Evolutionary conservation across 257 asterid genomes (phyloP), one percentile per base, ranked within the genome.

Genomic region (Gynochthodes officinalis): DNA sequence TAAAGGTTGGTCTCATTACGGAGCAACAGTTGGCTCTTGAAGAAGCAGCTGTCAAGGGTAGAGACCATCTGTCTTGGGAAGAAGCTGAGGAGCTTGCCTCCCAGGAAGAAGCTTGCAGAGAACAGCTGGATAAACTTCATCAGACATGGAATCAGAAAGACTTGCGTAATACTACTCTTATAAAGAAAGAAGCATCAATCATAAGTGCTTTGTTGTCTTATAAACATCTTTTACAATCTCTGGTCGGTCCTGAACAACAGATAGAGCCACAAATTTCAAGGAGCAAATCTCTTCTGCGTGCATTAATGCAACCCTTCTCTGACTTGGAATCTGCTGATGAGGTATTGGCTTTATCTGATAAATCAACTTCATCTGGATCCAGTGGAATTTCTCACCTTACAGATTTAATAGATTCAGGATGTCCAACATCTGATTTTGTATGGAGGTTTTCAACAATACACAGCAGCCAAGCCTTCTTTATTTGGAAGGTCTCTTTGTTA

Each of bases 31-130:
- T 95, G 86, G 96, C 90, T 87, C 98, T 95, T 48, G 90, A 92
- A 82, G 98, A 95, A 85, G 99, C 98, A 81, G 75, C 99, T 76
- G 85, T 83, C 71, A 85, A 84, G 86, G 93, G 99, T 74, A 89
- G 99, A 86, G 98, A 95, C 67, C 89, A 88, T 84, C 80, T 92
- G 70, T 95, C 99, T 67, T 95, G 99, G 99, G 99, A 95, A 85
- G 99, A 95, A 85, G 97, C 99, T 62, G 99, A 95, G 79, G 98
- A 95, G 87, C 92, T 95, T 76, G 99, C 96, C 69, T 88, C 99
- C 76, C 98, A 92, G 82, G 99, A 95, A 87, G 99, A 95, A 85
- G 95, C 92, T 77, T 95, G 98, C 83, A 87, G 90, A 81, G 90
- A 82, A 66, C 99, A 91, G 85, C 87, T 95, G 81, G 98, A 90